phyloP scores from a whole-genome alignment of 768 basidiomycete genomes.

The Russula lepida region DNA sequence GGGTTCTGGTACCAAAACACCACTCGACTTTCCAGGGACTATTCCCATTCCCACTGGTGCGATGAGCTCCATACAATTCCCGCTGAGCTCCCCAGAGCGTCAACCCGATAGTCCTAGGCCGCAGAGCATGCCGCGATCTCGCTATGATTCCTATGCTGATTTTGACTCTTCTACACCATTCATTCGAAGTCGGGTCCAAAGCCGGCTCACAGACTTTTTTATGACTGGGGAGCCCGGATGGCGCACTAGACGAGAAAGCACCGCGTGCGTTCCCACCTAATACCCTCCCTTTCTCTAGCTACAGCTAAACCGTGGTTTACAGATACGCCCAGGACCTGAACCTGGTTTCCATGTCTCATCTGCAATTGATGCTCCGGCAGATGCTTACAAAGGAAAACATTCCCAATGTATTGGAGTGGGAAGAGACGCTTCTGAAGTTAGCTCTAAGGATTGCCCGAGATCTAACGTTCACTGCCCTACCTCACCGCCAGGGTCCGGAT shows the following conservation, averaged over 20 bases:
- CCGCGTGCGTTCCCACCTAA: slow-evolving; percentile 51
- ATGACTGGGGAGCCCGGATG: slow-evolving; percentile 60
- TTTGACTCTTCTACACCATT: slow-evolving; percentile 69
- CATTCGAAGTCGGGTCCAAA: slow-evolving; percentile 78
- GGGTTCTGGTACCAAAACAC: slow-evolving; percentile 40
- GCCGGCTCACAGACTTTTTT: slow-evolving; percentile 52
- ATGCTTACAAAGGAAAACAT: slow-evolving; percentile 78
- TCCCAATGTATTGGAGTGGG: slow-evolving; percentile 82
- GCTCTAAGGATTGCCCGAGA: slow-evolving; percentile 82
- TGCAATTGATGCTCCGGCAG: slow-evolving; percentile 86
- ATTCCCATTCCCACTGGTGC: slow-evolving; percentile 46
- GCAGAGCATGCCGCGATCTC: slow-evolving; percentile 47
- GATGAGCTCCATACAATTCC: slow-evolving; percentile 74
- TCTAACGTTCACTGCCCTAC: slow-evolving; percentile 62
- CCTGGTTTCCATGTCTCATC: slow-evolving; percentile 77
- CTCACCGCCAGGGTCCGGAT: slow-evolving; percentile 77
- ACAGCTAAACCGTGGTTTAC: background rate
- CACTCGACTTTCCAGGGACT: slow-evolving; percentile 49
- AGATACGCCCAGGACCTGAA: slow-evolving; percentile 84
- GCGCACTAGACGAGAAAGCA: slow-evolving; percentile 83
- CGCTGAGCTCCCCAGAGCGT: slow-evolving; percentile 68
- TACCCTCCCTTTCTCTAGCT: background rate
- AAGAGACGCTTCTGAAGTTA: slow-evolving; percentile 69
- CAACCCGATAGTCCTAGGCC: slow-evolving; percentile 39
- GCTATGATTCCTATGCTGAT: slow-evolving; percentile 68